phyloP scores from a whole-genome alignment of 805 yeast species.

The Candida ficus region DNA sequence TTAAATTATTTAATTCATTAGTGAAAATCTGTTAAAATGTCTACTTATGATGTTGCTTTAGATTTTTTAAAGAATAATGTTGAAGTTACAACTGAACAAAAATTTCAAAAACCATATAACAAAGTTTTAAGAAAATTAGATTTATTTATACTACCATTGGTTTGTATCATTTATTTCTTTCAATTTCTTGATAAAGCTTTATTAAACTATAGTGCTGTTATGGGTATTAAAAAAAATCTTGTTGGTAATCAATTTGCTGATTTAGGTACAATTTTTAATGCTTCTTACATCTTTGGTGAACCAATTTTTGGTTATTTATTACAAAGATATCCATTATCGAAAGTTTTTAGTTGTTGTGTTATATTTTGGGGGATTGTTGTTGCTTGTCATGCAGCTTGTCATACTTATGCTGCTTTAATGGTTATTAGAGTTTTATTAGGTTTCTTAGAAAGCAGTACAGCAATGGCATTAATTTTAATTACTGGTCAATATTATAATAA shows the following conservation, averaged over 20 bases:
- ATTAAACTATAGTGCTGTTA: conserved; percentile 54
- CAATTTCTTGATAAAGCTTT: conserved; percentile 53
- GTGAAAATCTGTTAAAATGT: not conserved
- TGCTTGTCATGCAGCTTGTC: conserved; percentile 43
- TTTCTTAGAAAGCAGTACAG: conserved; percentile 46
- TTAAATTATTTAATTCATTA: not conserved
- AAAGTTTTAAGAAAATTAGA: conserved; percentile 16
- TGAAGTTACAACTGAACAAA: not conserved
- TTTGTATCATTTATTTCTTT: conserved; percentile 46
- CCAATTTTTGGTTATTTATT: conserved; percentile 40
- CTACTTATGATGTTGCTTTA: conserved; percentile 8
- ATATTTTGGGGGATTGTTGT: conserved; percentile 47
- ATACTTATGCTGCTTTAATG: conserved; percentile 47
- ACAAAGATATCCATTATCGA: conserved; percentile 49
- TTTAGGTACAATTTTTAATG: conserved; percentile 48
- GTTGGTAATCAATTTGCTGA: conserved; percentile 44
- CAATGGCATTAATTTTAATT: conserved; percentile 48
- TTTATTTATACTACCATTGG: conserved; percentile 20
- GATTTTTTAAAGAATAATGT: conserved; percentile 4
- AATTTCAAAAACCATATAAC: conserved; percentile 1
- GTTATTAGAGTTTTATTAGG: conserved; percentile 47
- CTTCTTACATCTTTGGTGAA: conserved; percentile 45
- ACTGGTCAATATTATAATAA: conserved; percentile 56
- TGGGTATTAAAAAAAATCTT: conserved; percentile 52
- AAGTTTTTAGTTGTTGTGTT: conserved; percentile 39